A percentile compares a stretch with the other conserved stretches of the same genome.
phyloP scores from a whole-genome alignment of 768 basidiomycete species.

The Cubamyces lactineus region DNA sequence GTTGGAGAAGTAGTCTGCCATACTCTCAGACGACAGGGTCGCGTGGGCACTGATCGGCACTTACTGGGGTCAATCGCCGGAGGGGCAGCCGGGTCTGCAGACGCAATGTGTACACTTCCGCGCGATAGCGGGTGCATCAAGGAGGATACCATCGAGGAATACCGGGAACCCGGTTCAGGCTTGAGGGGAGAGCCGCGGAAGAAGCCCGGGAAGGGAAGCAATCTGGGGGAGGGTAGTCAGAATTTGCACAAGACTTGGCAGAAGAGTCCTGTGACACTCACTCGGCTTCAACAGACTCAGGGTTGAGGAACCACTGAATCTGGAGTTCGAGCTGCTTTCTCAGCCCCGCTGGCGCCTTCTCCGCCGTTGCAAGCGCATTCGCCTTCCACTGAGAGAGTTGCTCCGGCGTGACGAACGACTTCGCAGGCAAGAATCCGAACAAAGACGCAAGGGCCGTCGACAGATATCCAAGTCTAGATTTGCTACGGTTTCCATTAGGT shows the following conservation, averaged over 20 bases:
- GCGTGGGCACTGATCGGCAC: neutral
- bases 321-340: slow-evolving; percentile 10
- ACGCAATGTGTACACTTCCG: slow-evolving; percentile 25
- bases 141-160: neutral
- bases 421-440: slow-evolving; percentile 1
- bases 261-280: neutral
- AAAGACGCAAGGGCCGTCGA: neutral
- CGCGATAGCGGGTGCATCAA: slow-evolving; percentile 18
- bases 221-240: neutral
- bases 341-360: neutral
- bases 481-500: neutral
- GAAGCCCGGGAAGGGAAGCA: slow-evolving; percentile 12
- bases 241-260: neutral
- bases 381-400: slow-evolving; percentile 4
- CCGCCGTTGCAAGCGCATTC: neutral
- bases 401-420: neutral
- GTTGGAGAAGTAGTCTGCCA: slow-evolving; percentile 10
- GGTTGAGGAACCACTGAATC: neutral
- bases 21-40: neutral
- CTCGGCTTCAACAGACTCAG: slow-evolving; percentile 8
- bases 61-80: slow-evolving; percentile 34
- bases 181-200: neutral
- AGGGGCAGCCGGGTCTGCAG: slow-evolving; percentile 28
- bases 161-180: neutral
- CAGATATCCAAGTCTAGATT: neutral